Base-by-base conservation (phyloP, 257 asterid species). In the Rhazya stricta region DNA sequence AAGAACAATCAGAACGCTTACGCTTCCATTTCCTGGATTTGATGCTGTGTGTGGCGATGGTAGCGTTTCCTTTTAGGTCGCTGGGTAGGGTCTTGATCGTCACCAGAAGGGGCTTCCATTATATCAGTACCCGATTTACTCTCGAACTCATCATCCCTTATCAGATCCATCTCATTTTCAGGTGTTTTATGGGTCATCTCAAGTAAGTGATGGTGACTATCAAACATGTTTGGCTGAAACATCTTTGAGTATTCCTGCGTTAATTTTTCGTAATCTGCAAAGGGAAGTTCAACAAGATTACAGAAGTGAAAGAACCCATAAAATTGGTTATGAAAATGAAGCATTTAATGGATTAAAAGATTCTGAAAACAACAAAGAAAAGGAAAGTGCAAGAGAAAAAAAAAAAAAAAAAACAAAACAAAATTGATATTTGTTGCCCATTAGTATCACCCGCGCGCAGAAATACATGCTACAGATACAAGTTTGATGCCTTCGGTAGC, bases 1-100 rank as follows among this genome's bases (percentile, higher is more conserved):
- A 13, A 39, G 7, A 9, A 48, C 23, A 50, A n/a, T n/a, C 2
- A 5, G 25, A 63, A 68, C 54, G 8, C 88, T 34, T 89, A 91
- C 97, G 88, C 56, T 77, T 91, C 97, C 94, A 91, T 82, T 79
- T 91, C 97, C 12, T 81, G 87, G 74, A 91, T 90, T 74, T 91
- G 97, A 67, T 87, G 91, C 66, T 87, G 92, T 0, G 97, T 90
- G 74, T 91, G 97, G 56, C 97, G 97, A 73, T 90, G 96, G 19
- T 90, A 91, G 0, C 88, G 90, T 77, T 91, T 91, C 87, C 85
- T 88, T 69, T 86, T 88, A 56, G 91, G 86, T 5, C 90, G 92
- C 68, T 87, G 89, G 60, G 81, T 87, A 25, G 94, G 94, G 67
- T 89, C 94, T 65, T 86, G 89, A 73, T 91, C 94, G 0, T 91